Conservation (phyloP, 116 monocot genomes). For the Cymodocea nodosa region DNA sequence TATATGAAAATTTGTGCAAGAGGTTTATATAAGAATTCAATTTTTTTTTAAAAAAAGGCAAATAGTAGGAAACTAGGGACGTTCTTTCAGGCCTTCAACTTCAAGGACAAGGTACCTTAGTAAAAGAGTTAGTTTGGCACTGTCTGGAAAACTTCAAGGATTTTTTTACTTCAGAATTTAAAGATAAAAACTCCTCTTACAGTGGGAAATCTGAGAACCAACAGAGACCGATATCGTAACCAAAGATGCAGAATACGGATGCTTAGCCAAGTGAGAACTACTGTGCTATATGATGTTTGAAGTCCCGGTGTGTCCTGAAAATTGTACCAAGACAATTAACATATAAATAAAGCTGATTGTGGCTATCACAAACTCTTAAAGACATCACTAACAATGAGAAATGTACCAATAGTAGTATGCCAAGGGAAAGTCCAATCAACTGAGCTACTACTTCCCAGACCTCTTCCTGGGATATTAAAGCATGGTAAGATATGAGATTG, state of each 20-base stretch:
- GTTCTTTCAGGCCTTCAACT: too few species aligned
- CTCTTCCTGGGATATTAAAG: constrained; percentile 65
- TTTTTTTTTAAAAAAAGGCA: too few species aligned
- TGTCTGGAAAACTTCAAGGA: too few species aligned
- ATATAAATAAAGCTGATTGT: not conserved
- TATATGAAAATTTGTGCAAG: not conserved
- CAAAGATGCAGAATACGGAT: constrained; percentile 73
- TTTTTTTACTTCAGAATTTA: too few species aligned
- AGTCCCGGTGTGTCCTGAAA: constrained; percentile 57
- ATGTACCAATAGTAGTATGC: constrained; percentile 67
- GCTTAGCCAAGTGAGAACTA: constrained; percentile 60
- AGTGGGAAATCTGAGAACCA: constrained; percentile 67
- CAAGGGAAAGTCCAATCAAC: constrained; percentile 63
- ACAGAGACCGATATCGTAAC: constrained; percentile 76
- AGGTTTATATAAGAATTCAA: too few species aligned
- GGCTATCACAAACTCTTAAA: not conserved
- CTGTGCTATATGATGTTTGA: constrained; percentile 39
- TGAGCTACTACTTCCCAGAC: constrained; percentile 96
- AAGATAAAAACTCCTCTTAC: constrained; percentile 25
- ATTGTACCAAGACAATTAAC: not conserved
- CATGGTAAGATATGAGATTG: not conserved
- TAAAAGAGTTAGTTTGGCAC: too few species aligned
- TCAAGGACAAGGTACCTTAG: too few species aligned
- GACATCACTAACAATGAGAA: constrained; percentile 2
- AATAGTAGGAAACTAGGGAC: too few species aligned